Conservation (phyloP, 176 grass and related monocot species). For the maize (Zea mays) region DNA sequence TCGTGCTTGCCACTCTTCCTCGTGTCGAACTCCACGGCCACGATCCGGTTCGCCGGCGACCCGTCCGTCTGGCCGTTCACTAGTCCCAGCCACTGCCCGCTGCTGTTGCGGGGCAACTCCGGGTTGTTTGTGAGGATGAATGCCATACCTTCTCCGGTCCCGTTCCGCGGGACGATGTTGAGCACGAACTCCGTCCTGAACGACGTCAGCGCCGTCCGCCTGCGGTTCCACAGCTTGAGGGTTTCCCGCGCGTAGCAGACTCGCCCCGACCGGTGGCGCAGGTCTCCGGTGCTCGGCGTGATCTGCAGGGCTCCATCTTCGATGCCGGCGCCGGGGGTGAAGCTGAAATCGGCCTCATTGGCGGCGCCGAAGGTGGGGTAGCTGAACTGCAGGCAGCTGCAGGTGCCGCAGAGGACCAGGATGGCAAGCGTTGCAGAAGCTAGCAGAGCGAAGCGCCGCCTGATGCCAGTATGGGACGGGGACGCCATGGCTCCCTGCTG, state of each 20-base stretch:
- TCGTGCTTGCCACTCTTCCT: conserved; percentile 41
- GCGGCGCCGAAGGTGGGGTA: conserved; percentile 18
- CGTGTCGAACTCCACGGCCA: conserved; percentile 61
- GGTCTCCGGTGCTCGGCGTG: conserved; percentile 40
- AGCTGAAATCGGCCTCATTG: conserved; percentile 34
- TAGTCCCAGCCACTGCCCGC: conserved; percentile 52
- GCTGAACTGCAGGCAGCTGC: conserved; percentile 39
- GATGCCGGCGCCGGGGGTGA: conserved; percentile 22
- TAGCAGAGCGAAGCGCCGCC: not conserved
- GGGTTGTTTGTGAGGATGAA: conserved; percentile 57
- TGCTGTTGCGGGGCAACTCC: conserved; percentile 36
- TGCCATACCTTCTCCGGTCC: conserved; percentile 48
- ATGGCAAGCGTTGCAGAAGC: not conserved
- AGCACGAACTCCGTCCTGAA: conserved; percentile 45
- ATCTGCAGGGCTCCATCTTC: conserved; percentile 44
- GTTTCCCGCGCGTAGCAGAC: conserved; percentile 32
- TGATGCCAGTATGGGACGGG: not conserved
- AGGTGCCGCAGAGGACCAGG: conserved; percentile 11
- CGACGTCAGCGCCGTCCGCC: conserved; percentile 25
- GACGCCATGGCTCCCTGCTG: conserved; percentile 7
- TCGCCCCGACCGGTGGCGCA: conserved; percentile 33
- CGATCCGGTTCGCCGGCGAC: conserved; percentile 18
- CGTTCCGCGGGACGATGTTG: conserved; percentile 44
- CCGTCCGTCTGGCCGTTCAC: conserved; percentile 28
- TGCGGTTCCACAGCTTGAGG: conserved; percentile 37